Base-by-base conservation (phyloP, 2,329 filamentous ascomycete species). In the Geosmithia morbida region DNA sequence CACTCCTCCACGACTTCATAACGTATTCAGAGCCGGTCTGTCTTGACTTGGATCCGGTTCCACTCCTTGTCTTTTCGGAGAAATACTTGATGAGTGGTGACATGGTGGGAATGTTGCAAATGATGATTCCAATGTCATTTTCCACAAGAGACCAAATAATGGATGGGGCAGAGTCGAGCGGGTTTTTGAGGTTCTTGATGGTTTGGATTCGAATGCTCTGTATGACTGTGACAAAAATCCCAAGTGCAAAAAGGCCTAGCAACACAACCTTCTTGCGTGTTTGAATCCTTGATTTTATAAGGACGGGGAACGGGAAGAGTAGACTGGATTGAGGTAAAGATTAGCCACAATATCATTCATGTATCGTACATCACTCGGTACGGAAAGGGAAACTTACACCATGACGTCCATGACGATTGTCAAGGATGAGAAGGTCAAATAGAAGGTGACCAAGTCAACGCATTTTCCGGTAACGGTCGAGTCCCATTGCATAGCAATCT, bases 181-280 rank as follows among this genome's bases (percentile, higher is more conserved):
- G 69, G 53, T 66, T 67, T 30, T 55, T 51, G 2, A 73, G 62
- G 14, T 59, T 62, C 39, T 61, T 60, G 50, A 75, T 66, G n/a
- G 67, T 71, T 48, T 67, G 63, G 48, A 74, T 69, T 14, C 71
- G 71, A 50, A 75, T 63, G 48, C 71, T 65, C 52, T 74, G 71
- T 48, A 74, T 70, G 44, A 70, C 51, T 5, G 68, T 71, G 42
- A 74, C 65, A 57, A 75, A 74, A 46, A 69, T 57, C n/a, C 71
- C 72, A 20, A 75, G 61, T 2, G 62, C 60, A 53, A 74, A 74
- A 26, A 73, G 58, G 5, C 57, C 57, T 0, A 65, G 57, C 0
- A 73, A 58, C 2, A 68, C 61, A 2, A 64, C 43, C 55, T 72
- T 70, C 45, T 66, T 67, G 20, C 62, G 61, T 1, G 48, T 53